Evolutionary conservation across 805 yeast genomes (phyloP), one percentile per base, ranked within the genome.

Genomic region (Sugiyamaella floridensis): DNA sequence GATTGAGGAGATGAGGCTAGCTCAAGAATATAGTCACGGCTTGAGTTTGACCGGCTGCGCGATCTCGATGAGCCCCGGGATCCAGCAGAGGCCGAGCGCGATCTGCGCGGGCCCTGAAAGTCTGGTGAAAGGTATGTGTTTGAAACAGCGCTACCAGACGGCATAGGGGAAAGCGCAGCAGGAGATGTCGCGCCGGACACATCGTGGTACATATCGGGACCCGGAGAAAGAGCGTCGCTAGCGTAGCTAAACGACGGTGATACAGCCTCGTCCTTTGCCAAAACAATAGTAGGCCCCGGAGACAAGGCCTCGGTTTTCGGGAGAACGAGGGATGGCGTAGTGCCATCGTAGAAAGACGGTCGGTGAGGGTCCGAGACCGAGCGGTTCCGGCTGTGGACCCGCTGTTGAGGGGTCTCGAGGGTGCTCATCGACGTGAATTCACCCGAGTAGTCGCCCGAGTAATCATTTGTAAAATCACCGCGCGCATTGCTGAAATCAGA

Each of bases 1-100:
- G 78, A 64, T 43, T 74, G 76, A 28, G 74, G 72, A 0, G 86
- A 81, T 10, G 81, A 73, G 1, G 89, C 89, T 51, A 85, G 69
- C 60, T 82, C 88, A 18, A 82, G 68, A 74, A 83, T 78, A 61
- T 83, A 78, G 58, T 83, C 85, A 40, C 84, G 40, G 43, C 49
- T 46, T 12, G 56, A 46, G 18, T 46, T 43, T 12, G 57, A 48
- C 16, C 57, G 34, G 15, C 45, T 19, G 11, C 49, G 37, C 3
- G 50, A 42, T 26, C 52, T 15, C 34, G 47, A 28, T 6, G 43
- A 19, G 14, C 47, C 47, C 19, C 22, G 44, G 16, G 41, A 32
- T 7, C 40, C 49, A 12, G 47, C 28, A 4, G 56, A 49, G 11
- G 50, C 42, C 18, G 57, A 51, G 40, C 57, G 48, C 16, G 57